Conservation (phyloP, 75 land plant genomes). For the Selaginella tamariscina region DNA sequence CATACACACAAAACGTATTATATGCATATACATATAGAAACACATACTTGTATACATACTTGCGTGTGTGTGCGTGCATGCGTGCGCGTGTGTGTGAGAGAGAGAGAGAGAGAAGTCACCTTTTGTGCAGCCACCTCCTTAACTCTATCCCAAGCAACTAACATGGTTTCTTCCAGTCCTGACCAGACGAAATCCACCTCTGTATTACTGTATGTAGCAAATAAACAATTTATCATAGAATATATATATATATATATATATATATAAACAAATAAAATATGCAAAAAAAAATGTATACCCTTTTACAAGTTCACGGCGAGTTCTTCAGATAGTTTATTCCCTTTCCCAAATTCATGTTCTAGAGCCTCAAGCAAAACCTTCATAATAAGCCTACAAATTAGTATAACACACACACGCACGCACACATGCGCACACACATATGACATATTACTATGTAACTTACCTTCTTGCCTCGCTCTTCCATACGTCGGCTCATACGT, state of each 20-base stretch:
- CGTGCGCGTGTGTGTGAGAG: no score
- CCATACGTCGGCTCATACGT: conserved; percentile 5
- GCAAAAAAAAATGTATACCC: not conserved
- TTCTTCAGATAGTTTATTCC: conserved; percentile 15
- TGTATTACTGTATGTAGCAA: not conserved
- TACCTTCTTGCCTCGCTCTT: conserved; percentile 3
- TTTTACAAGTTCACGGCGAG: conserved; percentile 4
- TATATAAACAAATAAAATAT: not conserved
- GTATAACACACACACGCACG: not conserved
- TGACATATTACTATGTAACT: not conserved
- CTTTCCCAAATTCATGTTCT: not conserved
- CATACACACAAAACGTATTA: not conserved
- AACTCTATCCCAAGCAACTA: conserved; percentile 1
- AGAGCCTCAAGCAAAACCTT: conserved; percentile 11
- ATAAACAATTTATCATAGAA: not conserved
- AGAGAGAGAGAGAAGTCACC: not conserved
- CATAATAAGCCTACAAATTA: not conserved
- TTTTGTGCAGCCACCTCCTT: not conserved
- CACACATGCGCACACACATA: no score
- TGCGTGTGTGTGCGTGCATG: no score
- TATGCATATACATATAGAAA: not conserved
- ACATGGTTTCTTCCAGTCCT: conserved; percentile 8
- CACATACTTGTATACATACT: not conserved
- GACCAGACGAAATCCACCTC: conserved; percentile 8
- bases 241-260: not conserved